Percentiles rank a stretch among this genome's conserved stretches.
Conservation (phyloP, 129 eudicot species). For the Chrysanthemum seticuspe region DNA sequence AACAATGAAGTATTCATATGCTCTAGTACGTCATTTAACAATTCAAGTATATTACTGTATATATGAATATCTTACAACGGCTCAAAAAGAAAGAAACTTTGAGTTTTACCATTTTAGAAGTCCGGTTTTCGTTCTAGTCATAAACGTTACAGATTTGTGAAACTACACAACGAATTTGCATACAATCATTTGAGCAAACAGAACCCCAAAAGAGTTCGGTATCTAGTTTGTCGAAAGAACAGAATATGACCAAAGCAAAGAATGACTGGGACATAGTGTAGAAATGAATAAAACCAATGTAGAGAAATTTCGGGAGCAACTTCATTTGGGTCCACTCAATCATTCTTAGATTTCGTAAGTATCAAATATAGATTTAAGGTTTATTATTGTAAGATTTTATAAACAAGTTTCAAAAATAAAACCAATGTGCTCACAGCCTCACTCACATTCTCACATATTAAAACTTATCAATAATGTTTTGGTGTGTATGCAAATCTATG, state of each 20-base stretch:
- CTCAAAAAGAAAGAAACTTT: no score
- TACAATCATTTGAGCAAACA: background rate
- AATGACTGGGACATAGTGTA: background rate
- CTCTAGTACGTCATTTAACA: no score
- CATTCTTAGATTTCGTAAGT: background rate
- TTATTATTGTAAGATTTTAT: no score
- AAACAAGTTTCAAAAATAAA: no score
- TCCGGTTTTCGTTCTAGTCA: no score
- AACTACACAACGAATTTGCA: no score
- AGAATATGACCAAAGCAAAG: background rate
- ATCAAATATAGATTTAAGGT: background rate
- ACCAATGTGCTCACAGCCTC: no score
- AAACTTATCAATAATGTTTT: background rate
- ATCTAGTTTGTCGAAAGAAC: background rate
- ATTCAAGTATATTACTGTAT: no score
- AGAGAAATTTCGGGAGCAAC: slow-evolving; percentile 28
- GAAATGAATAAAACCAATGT: slow-evolving; percentile 23
- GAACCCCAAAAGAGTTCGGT: background rate
- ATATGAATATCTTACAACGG: no score
- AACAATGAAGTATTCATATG: no score
- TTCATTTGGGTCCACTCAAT: slow-evolving; percentile 22
- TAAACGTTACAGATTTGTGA: no score
- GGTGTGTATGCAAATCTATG: background rate
- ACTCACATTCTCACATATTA: background rate
- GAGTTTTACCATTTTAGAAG: no score